Conservation (phyloP, 2,329 filamentous ascomycete species). For the Ascochyta lentis region DNA sequence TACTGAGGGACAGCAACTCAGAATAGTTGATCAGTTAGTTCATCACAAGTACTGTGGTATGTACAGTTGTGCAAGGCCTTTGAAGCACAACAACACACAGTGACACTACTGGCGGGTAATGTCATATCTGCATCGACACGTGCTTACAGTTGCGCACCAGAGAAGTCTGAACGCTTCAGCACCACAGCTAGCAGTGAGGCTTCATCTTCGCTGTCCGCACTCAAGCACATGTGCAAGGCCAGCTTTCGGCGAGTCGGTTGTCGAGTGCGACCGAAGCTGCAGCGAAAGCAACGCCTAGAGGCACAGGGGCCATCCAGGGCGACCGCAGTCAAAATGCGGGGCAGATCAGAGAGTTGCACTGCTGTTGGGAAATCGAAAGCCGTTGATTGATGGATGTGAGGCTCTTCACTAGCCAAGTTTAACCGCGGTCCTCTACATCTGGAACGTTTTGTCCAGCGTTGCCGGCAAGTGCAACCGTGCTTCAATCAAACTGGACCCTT, state of each 20-base stretch:
- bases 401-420: constrained; percentile 11
- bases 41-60: not conserved
- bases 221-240: not conserved
- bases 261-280: not conserved
- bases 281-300: not conserved
- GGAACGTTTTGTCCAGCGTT: constrained; percentile 13
- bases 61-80: not conserved
- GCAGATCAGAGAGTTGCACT: not conserved
- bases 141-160: not conserved
- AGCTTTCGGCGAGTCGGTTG: not conserved
- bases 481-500: constrained; percentile 13
- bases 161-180: not conserved
- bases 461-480: constrained; percentile 13
- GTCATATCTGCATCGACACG: not conserved
- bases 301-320: not conserved
- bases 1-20: too few relatives aligned
- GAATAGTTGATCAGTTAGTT: not conserved
- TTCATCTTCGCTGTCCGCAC: not conserved
- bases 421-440: constrained; percentile 13
- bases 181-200: not conserved
- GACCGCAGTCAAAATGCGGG: not conserved
- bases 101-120: not conserved
- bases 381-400: constrained; percentile 17
- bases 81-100: not conserved
- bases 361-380: constrained; percentile 6